Base-by-base conservation (phyloP, 768 basidiomycete species). In the Tulasnella sp. region DNA sequence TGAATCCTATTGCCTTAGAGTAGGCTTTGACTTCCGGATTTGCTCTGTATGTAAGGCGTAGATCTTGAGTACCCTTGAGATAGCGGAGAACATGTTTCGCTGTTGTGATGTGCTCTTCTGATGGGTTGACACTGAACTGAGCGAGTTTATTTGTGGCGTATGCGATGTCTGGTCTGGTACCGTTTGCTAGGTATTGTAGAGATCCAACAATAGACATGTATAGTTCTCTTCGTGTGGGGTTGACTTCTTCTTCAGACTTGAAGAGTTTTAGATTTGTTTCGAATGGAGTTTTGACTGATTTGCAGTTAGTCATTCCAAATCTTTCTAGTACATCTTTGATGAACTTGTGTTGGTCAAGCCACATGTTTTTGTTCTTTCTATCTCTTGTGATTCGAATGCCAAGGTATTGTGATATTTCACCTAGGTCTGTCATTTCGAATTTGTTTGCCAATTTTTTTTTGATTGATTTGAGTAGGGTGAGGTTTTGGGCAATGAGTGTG, bases 111-210 rank as follows among this genome's bases (percentile, higher is more conserved):
- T 82, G 81, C 21, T n/a, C 38, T 31, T 21, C n/a, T 5, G 74
- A 52, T 24, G 82, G 82, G 31, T 79, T 81, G 12, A 27, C 56
- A 76, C 74, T 81, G 34, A 80, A 86, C 27, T 81, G 80, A n/a
- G 82, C 79, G 1, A 86, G 81, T 14, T 77, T 79, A 0, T 79
- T 77, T 12, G 85, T 83, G 18, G 84, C 83, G 82, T 82, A 86
- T 71, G 82, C 76, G 5, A 84, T 80, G 74, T 87, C 83, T 21
- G 81, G 81, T 73, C 82, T 72, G 38, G 81, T 83, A 40, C 76
- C 77, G 10, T 81, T 77, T 21, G 82, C 77, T 18, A 79, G 40
- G 79, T 81, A 83, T 71, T 80, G 76, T 52, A 82, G 80, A 18
- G 74, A 58, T n/a, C 77, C 81, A n/a, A 82, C 79, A 48, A 82